These are phyloP conservation scores for Thraustochytrium sp. DNA, from an alignment of 352 stramenopile genomes.

Conservation along the genomic window DNA sequence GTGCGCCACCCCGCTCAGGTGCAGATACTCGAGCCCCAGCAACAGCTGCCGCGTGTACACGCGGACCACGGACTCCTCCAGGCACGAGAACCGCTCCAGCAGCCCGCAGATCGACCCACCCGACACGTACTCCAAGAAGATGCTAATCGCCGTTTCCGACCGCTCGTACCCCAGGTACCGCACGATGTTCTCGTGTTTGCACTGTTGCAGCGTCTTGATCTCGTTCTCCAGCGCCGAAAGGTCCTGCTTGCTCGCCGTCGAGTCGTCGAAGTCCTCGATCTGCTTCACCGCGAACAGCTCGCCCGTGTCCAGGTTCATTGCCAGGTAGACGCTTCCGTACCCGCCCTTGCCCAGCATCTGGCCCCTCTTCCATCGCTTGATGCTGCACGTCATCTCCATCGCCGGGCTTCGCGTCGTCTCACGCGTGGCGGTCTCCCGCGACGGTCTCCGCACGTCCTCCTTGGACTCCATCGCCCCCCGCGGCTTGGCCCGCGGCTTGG, in stretches of 20 bases:
- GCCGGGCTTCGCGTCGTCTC: too few species aligned
- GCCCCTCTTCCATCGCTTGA: constrained; percentile 59
- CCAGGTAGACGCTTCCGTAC: constrained; percentile 66
- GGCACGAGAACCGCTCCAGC: constrained; percentile 67
- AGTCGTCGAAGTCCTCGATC: constrained; percentile 69
- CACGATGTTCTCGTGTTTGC: constrained; percentile 56
- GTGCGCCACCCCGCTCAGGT: constrained; percentile 76
- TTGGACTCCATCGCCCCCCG: too few species aligned
- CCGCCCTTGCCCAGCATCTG: constrained; percentile 62
- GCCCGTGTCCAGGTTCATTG: constrained; percentile 61
- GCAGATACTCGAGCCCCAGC: constrained; percentile 70
- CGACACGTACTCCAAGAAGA: constrained; percentile 75
- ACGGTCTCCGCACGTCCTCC: too few species aligned
- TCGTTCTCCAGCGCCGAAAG: constrained; percentile 55
- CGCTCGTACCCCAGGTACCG: constrained; percentile 62
- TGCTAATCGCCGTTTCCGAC: constrained; percentile 49
- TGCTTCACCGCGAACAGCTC: constrained; percentile 78
- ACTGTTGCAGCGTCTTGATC: constrained; percentile 76
- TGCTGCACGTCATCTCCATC: too few species aligned
- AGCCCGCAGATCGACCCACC: constrained; percentile 71
- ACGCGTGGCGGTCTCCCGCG: too few species aligned
- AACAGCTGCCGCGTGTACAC: constrained; percentile 75
- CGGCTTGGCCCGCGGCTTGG: too few species aligned
- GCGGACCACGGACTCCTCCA: constrained; percentile 66
- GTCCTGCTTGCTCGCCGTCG: constrained; percentile 54